These are phyloP conservation scores for Vitis labrusca DNA, from an alignment of 164 flowering plant species.

Conservation along the genomic window DNA sequence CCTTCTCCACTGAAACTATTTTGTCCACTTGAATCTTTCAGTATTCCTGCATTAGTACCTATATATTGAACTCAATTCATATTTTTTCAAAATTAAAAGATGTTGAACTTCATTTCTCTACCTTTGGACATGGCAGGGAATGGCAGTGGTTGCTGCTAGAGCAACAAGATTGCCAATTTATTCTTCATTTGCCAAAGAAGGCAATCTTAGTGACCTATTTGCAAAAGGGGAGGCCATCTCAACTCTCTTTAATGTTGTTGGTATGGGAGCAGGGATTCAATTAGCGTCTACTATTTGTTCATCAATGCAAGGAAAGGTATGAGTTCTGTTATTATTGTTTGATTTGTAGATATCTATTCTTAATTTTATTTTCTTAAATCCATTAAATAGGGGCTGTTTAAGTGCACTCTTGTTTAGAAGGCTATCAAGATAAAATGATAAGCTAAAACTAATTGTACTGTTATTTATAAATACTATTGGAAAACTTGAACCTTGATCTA, in stretches of 20 bases:
- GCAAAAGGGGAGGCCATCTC: conserved; percentile 99
- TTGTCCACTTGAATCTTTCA: neutral
- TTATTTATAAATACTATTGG: neutral
- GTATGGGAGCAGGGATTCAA: conserved; percentile 82
- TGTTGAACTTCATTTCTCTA: neutral
- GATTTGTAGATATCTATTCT: neutral
- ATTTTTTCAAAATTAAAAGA: neutral
- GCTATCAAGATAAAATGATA: neutral
- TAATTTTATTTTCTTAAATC: neutral
- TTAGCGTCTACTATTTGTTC: conserved; percentile 93
- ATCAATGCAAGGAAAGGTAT: conserved; percentile 94
- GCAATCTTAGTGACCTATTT: conserved; percentile 93
- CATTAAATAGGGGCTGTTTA: neutral
- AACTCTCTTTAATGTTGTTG: conserved; percentile 84
- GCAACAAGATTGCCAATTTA: conserved; percentile 94
- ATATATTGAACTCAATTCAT: too few species aligned
- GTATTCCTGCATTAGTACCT: neutral
- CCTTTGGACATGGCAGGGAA: conserved; percentile 56
- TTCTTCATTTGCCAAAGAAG: conserved; percentile 99
- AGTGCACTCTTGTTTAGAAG: neutral
- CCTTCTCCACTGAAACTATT: neutral
- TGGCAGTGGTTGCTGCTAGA: conserved; percentile 99
- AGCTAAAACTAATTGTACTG: neutral
- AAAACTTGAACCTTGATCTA: too few species aligned
- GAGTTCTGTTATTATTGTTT: neutral